phyloP scores from a whole-genome alignment of 2,329 filamentous ascomycete species.

The Talaromyces verruculosus region DNA sequence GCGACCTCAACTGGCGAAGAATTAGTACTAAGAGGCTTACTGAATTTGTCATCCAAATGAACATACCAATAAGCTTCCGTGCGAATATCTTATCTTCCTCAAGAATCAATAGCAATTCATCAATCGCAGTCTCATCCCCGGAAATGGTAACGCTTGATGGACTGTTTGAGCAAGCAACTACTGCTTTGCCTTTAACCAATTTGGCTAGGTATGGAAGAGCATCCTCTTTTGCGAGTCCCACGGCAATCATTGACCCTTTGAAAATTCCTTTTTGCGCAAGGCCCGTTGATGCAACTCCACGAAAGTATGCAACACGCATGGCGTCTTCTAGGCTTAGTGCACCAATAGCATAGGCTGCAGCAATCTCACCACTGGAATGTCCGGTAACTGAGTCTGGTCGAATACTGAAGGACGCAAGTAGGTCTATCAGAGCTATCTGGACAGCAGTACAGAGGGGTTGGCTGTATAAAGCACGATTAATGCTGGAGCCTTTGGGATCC shows the following conservation, averaged over 20 bases:
- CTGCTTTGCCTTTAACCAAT: neutral
- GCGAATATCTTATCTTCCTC: constrained; percentile 28
- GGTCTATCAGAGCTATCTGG: constrained; percentile 28
- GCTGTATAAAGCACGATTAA: constrained; percentile 18
- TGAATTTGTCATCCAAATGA: neutral
- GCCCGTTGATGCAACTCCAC: constrained; percentile 24
- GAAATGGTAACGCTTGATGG: constrained; percentile 2
- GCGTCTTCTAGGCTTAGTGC: constrained; percentile 17
- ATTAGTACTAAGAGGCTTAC: neutral
- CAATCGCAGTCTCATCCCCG: neutral
- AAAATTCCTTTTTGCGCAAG: neutral
- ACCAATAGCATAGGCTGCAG: constrained; percentile 26
- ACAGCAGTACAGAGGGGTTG: constrained; percentile 26
- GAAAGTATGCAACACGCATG: constrained; percentile 22
- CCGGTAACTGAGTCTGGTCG: constrained; percentile 24
- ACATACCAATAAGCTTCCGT: constrained; percentile 26
- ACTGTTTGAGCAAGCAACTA: neutral
- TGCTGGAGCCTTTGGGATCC: neutral
- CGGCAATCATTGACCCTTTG: constrained; percentile 26
- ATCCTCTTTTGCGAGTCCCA: constrained; percentile 25
- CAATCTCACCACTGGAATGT: constrained; percentile 31
- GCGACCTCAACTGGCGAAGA: constrained; percentile 28
- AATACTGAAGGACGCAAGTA: constrained; percentile 24
- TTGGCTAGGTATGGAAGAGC: neutral
- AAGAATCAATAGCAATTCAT: constrained; percentile 25